Base-by-base conservation (phyloP, 1,139 yeast species). In the Hyphopichia khmerensis region DNA sequence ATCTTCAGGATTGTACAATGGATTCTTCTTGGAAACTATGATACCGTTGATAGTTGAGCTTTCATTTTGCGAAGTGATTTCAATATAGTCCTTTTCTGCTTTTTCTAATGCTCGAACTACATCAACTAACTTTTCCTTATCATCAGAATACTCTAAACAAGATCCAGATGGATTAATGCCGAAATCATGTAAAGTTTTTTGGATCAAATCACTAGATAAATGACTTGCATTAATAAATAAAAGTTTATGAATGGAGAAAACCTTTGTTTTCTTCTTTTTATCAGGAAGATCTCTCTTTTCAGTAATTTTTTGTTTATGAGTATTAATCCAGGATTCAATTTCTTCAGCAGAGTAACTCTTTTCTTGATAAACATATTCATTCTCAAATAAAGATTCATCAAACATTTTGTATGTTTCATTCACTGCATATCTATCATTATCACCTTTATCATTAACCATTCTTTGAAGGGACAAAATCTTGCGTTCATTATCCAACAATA, bases 391-490 rank as follows among this genome's bases (percentile, higher is more conserved):
- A 0, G 67, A 42, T 21, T 68, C 66, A 48, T 80, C 84, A 59
- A 84, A 83, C 75, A 79, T 71, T 19, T 70, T 73, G 54, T 89
- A 89, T 0, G 58, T 65, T 51, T 84, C 89, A 34, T 91, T 91
- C 21, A 87, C 91, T 1, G 89, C 87, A 55, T 81, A 82, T 43
- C 72, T 65, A 44, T 72, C 80, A 47, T 77, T 76, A 40, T 80
- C 77, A 36, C 81, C 84, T 55, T 82, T 80, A 44, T 87, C 95
- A 36, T 79, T 79, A 2, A 89, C 96, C 31, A 84, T 70, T 62
- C 97, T 79, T 60, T 86, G 91, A 30, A 91, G 67, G 0, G 95
- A 74, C 54, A 90, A 55, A 39, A 90, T 90, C 56, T 78, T 82
- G 50, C 72, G 65, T 26, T 84, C 75, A 31, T 80, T 77, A 58